A percentile compares a stretch with the other conserved stretches of the same genome.
These are phyloP conservation scores for Citrus hindsii DNA, from an alignment of 345 rosid genomes.

Conservation along the genomic window DNA sequence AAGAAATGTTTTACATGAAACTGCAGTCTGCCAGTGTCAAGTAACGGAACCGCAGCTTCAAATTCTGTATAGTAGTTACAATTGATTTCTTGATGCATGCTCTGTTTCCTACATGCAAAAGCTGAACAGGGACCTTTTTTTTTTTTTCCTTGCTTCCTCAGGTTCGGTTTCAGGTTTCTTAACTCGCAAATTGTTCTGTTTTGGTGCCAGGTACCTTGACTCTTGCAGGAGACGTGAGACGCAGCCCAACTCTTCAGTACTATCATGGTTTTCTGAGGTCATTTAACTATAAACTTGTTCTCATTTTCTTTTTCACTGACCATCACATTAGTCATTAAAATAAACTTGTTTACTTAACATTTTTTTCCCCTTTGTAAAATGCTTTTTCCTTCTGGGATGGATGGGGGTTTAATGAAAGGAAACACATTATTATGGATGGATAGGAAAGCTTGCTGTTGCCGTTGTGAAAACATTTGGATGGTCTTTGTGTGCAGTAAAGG, in stretches of 20 bases:
- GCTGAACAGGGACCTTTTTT: not conserved
- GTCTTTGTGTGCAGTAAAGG: not conserved
- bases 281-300: not conserved
- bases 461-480: not conserved
- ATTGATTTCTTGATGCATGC: not conserved
- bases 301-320: not conserved
- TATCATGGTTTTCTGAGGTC: constrained; percentile 48
- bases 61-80: not conserved
- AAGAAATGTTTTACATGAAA: not conserved
- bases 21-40: not conserved
- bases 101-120: not conserved
- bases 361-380: not conserved
- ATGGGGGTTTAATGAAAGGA: not conserved
- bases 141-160: not conserved
- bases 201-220: constrained; percentile 35
- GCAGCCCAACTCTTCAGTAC: constrained; percentile 30
- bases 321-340: not conserved
- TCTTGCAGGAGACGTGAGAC: constrained; percentile 38
- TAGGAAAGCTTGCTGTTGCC: not conserved
- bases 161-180: not conserved
- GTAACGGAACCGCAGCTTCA: not conserved
- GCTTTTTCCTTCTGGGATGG: not conserved
- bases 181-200: not conserved
- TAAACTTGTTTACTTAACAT: not conserved
- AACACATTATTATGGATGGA: not conserved